phyloP scores from a whole-genome alignment of 768 basidiomycete genomes.

The Ramaria rubella region DNA sequence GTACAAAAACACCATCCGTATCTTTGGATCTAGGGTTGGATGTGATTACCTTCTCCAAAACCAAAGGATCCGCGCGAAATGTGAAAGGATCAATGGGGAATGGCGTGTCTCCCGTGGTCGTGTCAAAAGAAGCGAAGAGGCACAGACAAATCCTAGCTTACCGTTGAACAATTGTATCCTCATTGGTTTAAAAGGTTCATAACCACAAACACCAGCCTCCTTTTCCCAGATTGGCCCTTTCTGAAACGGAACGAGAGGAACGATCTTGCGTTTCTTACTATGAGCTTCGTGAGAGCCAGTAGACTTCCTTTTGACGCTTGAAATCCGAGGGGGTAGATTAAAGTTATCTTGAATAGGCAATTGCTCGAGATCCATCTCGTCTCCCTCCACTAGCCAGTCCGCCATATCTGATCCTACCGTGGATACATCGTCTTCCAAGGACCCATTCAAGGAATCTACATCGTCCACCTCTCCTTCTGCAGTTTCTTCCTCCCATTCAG shows the following conservation, averaged over 20 bases:
- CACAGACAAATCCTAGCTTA: slow-evolving; percentile 21
- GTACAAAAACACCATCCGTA: slow-evolving; percentile 12
- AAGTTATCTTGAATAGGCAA: slow-evolving; percentile 19
- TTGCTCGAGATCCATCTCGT: slow-evolving; percentile 35
- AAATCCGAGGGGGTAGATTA: slow-evolving; percentile 30
- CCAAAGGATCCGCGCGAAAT: slow-evolving; percentile 48
- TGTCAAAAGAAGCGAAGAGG: not conserved
- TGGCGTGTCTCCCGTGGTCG: slow-evolving; percentile 50
- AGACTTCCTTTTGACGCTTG: slow-evolving; percentile 58
- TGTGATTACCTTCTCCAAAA: not conserved
- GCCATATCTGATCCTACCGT: slow-evolving; percentile 72
- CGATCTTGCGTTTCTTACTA: slow-evolving; percentile 64
- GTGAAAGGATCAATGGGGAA: slow-evolving; percentile 74
- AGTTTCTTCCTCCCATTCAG: slow-evolving; percentile 97
- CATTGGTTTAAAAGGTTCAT: slow-evolving; percentile 67
- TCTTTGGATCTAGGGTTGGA: not conserved
- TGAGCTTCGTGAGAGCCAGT: slow-evolving; percentile 41
- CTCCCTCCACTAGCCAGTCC: slow-evolving; percentile 73
- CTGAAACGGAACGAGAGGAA: slow-evolving; percentile 71
- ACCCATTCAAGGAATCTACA: slow-evolving; percentile 43
- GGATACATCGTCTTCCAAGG: slow-evolving; percentile 58
- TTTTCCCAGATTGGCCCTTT: slow-evolving; percentile 83
- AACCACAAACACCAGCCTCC: slow-evolving; percentile 55
- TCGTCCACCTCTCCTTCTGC: slow-evolving; percentile 74
- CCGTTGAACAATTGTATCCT: slow-evolving; percentile 83